phyloP scores from a whole-genome alignment of 2,329 filamentous ascomycete genomes.

The Trichoderma sp. region DNA sequence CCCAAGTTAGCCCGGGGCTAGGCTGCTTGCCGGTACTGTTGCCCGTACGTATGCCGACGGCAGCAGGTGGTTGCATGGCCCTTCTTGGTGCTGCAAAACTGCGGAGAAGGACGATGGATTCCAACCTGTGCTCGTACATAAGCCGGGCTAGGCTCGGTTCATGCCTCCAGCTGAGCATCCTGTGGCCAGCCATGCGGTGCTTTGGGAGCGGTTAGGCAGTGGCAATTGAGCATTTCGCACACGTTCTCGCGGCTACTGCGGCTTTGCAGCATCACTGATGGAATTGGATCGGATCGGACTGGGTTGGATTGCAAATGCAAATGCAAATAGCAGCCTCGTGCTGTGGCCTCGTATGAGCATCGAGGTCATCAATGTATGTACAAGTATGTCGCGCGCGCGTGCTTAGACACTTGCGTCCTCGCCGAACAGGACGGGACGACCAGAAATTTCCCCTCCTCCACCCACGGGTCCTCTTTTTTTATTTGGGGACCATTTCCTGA shows the following conservation, averaged over 20 bases:
- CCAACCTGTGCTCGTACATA: background rate
- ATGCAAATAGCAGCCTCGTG: background rate
- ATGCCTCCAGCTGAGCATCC: background rate
- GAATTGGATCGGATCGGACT: background rate
- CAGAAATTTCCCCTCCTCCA: slow-evolving; percentile 8
- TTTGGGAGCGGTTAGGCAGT: background rate
- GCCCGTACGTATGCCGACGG: background rate
- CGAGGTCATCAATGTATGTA: background rate
- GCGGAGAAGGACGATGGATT: background rate
- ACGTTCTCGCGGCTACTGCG: background rate
- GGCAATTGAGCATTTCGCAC: background rate
- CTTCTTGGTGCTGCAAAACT: background rate
- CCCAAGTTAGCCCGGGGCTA: background rate
- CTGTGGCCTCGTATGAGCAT: background rate
- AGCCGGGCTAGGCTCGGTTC: background rate
- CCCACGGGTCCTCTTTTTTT: background rate
- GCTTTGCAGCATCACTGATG: background rate
- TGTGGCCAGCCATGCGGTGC: background rate
- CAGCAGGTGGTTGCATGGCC: too few relatives aligned
- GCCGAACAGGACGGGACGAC: background rate
- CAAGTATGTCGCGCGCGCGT: slow-evolving; percentile 11
- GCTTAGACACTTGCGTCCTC: slow-evolving; percentile 1
- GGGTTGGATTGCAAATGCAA: background rate
- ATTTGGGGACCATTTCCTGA: background rate
- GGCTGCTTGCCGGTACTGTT: background rate